A percentile compares a stretch with the other conserved stretches of the same genome.
phyloP scores from a whole-genome alignment of 441 rosid genomes.

The Gossypium davidsonii region DNA sequence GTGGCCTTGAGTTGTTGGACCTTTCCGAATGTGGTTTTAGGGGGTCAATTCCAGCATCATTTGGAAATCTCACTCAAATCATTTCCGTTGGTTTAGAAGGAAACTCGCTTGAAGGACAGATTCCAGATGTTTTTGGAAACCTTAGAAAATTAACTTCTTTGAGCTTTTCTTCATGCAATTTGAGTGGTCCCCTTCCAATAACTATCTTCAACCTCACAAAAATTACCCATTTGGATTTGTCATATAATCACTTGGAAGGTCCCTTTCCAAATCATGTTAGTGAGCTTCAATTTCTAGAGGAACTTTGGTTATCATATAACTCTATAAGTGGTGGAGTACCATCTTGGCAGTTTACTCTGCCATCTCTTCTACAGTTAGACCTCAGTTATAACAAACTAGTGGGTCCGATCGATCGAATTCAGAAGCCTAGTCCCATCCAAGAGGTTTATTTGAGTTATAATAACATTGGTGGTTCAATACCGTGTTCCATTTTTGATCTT shows the following conservation, averaged over 20 bases:
- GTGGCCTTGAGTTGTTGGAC: conserved; percentile 14
- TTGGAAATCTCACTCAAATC: neutral
- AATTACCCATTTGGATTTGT: neutral
- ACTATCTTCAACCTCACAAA: neutral
- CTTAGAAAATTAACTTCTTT: neutral
- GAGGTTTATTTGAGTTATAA: neutral
- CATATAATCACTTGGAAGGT: neutral
- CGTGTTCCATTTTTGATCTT: neutral
- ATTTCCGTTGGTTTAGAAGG: neutral
- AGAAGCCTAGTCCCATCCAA: neutral
- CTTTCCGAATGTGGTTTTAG: neutral
- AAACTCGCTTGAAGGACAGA: neutral
- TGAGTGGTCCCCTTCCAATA: neutral
- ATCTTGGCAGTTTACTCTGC: neutral
- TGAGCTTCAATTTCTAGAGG: neutral
- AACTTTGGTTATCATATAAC: neutral
- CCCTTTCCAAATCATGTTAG: neutral
- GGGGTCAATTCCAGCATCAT: neutral
- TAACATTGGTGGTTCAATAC: neutral
- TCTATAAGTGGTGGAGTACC: neutral
- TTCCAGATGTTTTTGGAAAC: neutral
- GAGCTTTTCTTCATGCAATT: neutral
- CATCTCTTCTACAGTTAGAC: neutral
- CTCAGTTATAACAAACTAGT: neutral
- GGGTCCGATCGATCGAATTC: neutral